Evolutionary conservation across 208 protist genomes (phyloP).

Genomic region (Wallacemonas collosoma): DNA sequence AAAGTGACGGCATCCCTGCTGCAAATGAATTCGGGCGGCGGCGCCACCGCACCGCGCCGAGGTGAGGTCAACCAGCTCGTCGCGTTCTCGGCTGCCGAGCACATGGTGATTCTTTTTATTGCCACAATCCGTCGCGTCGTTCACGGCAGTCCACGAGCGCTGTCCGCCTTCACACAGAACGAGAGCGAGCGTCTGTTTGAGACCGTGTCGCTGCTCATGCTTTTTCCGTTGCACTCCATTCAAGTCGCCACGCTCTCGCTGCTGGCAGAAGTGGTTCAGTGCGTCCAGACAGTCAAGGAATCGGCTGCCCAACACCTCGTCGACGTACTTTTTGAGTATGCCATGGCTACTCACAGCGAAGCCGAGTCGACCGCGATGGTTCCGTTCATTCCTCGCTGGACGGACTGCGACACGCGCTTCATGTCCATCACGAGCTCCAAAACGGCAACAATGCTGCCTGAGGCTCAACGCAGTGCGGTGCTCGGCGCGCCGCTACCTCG

Average conservation of each 20-base stretch:
- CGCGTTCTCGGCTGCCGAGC: conserved; percentile 68
- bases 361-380: conserved; percentile 41
- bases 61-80: conserved; percentile 49
- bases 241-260: conserved; percentile 82
- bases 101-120: conserved; percentile 77
- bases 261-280: conserved; percentile 79
- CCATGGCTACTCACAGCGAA: conserved; percentile 26
- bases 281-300: conserved; percentile 48
- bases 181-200: conserved; percentile 52
- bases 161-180: conserved; percentile 4
- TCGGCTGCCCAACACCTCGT: conserved; percentile 52
- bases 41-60: conserved; percentile 29
- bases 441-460: conserved; percentile 74
- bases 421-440: conserved; percentile 79
- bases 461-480: conserved; percentile 85
- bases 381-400: conserved; percentile 77
- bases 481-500: conserved; percentile 80
- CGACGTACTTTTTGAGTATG: conserved; percentile 77
- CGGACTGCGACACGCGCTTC: conserved; percentile 74
- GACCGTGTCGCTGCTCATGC: conserved; percentile 78
- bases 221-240: conserved; percentile 80
- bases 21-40: conserved; percentile 41
- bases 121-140: conserved; percentile 78
- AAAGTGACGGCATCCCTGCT: conserved; percentile 74
- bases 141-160: conserved; percentile 13